phyloP scores from a whole-genome alignment of 352 stramenopile genomes.

The Elongisporangium anandrum region DNA sequence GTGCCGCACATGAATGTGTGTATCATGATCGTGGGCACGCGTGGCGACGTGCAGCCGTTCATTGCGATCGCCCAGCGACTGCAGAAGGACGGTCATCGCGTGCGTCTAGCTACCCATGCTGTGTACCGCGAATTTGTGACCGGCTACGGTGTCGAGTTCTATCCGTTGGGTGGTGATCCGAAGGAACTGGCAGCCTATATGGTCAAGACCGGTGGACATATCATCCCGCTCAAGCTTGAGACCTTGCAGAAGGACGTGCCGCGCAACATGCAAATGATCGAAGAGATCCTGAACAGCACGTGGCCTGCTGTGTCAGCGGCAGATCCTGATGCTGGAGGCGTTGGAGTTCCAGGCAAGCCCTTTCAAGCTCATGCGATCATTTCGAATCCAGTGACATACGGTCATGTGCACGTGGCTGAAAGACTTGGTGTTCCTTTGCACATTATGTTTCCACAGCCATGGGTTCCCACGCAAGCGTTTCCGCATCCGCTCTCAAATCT shows the following conservation, averaged over 20 bases:
- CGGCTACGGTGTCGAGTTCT: slow-evolving; percentile 71
- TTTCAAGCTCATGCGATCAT: slow-evolving; percentile 92
- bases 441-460: slow-evolving; percentile 94
- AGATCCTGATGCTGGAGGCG: slow-evolving; percentile 69
- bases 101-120: slow-evolving; percentile 88
- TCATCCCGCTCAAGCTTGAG: slow-evolving; percentile 69
- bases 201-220: slow-evolving; percentile 80
- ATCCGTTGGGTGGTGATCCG: slow-evolving; percentile 69
- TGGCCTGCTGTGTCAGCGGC: slow-evolving; percentile 83
- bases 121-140: slow-evolving; percentile 84
- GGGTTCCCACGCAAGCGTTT: slow-evolving; percentile 85
- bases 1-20: slow-evolving; percentile 65
- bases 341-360: slow-evolving; percentile 29
- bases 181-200: slow-evolving; percentile 89
- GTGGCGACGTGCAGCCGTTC: slow-evolving; percentile 86
- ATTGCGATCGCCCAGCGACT: slow-evolving; percentile 85
- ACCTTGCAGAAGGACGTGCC: slow-evolving; percentile 64
- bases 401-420: slow-evolving; percentile 92
- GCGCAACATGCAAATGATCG: slow-evolving; percentile 87
- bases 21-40: slow-evolving; percentile 89
- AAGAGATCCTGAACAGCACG: slow-evolving; percentile 83
- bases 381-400: slow-evolving; percentile 91
- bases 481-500: slow-evolving; percentile 88
- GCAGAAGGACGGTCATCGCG: slow-evolving; percentile 81
- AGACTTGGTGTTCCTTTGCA: slow-evolving; percentile 89